These are phyloP conservation scores for barley (Hordeum vulgare) DNA, from an alignment of 176 grass and related monocot species.

Conservation along the genomic window DNA sequence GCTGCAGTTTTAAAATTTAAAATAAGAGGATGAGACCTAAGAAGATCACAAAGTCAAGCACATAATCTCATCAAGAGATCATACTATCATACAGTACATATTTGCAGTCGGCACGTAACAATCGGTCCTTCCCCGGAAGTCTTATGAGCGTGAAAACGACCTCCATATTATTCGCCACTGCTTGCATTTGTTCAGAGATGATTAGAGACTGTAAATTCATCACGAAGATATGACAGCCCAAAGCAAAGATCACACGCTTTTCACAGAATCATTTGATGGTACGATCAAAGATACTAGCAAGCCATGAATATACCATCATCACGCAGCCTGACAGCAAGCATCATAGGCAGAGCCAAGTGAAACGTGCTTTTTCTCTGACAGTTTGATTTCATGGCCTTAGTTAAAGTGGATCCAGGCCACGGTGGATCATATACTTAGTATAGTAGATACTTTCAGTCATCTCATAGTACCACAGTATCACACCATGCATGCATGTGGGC, in stretches of 20 bases:
- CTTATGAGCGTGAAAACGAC: background rate
- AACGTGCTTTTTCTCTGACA: background rate
- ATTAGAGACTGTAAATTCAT: background rate
- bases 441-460: background rate
- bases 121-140: background rate
- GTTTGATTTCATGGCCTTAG: background rate
- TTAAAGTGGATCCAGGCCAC: background rate
- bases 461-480: no score
- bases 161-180: background rate
- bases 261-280: conserved; percentile 3
- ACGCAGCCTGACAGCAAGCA: background rate
- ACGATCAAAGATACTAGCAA: background rate
- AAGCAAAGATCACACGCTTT: conserved; percentile 18
- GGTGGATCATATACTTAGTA: background rate
- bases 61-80: background rate
- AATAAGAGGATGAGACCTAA: background rate
- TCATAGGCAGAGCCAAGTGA: background rate
- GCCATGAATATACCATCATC: conserved; percentile 2
- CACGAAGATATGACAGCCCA: background rate
- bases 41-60: background rate
- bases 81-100: background rate
- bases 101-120: no score
- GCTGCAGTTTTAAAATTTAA: background rate
- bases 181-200: background rate
- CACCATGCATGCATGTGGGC: background rate